Conservation (phyloP, 1,284 basidiomycete genomes). For the Laetiporus sulphureus region DNA sequence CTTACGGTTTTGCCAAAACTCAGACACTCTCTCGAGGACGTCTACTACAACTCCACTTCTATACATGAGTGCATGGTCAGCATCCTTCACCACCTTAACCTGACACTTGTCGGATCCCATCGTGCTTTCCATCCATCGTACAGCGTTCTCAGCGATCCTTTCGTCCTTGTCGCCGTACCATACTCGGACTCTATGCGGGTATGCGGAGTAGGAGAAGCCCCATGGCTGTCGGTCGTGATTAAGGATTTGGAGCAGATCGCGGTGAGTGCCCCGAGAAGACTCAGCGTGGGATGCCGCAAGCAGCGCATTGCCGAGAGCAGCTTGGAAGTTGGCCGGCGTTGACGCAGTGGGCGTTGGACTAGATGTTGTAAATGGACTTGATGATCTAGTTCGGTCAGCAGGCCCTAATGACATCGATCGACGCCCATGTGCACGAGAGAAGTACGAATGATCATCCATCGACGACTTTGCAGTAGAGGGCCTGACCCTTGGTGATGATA, state of each 20-base stretch:
- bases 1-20: slow-evolving; percentile 46
- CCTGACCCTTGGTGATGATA: neutral
- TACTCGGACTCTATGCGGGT: slow-evolving; percentile 75
- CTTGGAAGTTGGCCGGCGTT: slow-evolving; percentile 43
- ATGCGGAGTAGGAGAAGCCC: slow-evolving; percentile 78
- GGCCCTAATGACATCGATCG: slow-evolving; percentile 62
- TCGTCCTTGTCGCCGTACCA: slow-evolving; percentile 96
- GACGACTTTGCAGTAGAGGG: slow-evolving; percentile 12
- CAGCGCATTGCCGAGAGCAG: slow-evolving; percentile 76
- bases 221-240: slow-evolving; percentile 81
- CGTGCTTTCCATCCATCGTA: slow-evolving; percentile 84
- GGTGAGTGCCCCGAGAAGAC: slow-evolving; percentile 84
- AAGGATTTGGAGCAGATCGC: slow-evolving; percentile 86
- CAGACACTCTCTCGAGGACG: slow-evolving; percentile 67
- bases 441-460: slow-evolving; percentile 10
- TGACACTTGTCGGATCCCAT: slow-evolving; percentile 74
- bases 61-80: slow-evolving; percentile 92
- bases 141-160: slow-evolving; percentile 83
- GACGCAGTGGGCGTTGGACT: slow-evolving; percentile 14
- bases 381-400: slow-evolving; percentile 29
- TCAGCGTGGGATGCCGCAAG: slow-evolving; percentile 94
- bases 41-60: slow-evolving; percentile 83
- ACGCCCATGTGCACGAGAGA: slow-evolving; percentile 37
- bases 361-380: slow-evolving; percentile 43
- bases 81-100: slow-evolving; percentile 80